phyloP scores from a whole-genome alignment of 768 basidiomycete species.

The Phylloporus sp. region DNA sequence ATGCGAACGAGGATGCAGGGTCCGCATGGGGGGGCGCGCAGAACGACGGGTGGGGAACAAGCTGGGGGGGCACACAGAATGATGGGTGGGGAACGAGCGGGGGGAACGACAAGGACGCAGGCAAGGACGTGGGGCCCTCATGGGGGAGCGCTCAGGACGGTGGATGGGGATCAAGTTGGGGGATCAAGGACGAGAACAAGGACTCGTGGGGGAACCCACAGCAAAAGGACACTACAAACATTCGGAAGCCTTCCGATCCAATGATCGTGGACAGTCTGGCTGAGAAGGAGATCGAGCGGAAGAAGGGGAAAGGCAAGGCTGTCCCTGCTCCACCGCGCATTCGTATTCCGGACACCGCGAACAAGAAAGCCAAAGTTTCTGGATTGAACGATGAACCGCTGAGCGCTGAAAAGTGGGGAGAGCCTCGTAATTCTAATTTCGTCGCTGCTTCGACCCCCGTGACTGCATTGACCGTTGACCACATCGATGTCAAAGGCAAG shows the following conservation, averaged over 20 bases:
- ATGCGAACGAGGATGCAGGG: not conserved
- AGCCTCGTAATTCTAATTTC: constrained; percentile 3
- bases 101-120: not conserved
- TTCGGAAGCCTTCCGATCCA: constrained; percentile 6
- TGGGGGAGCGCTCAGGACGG: not conserved
- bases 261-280: constrained; percentile 6
- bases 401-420: constrained; percentile 12
- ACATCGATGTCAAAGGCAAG: constrained; percentile 27
- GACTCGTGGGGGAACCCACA: too few species aligned
- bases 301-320: constrained; percentile 9
- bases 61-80: constrained; percentile 3
- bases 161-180: constrained; percentile 6
- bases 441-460: constrained; percentile 4
- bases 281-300: not conserved
- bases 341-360: constrained; percentile 16
- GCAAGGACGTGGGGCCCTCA: not conserved
- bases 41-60: not conserved
- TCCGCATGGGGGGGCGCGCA: not conserved
- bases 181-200: too few species aligned
- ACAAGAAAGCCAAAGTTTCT: constrained; percentile 11
- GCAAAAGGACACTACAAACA: not conserved
- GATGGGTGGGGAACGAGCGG: too few species aligned
- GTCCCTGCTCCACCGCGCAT: constrained; percentile 24
- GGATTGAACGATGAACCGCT: constrained; percentile 26
- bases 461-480: constrained; percentile 13